These are phyloP conservation scores for Aureobasidium sp. DNA, from an alignment of 2,329 filamentous ascomycete species.

Conservation along the genomic window DNA sequence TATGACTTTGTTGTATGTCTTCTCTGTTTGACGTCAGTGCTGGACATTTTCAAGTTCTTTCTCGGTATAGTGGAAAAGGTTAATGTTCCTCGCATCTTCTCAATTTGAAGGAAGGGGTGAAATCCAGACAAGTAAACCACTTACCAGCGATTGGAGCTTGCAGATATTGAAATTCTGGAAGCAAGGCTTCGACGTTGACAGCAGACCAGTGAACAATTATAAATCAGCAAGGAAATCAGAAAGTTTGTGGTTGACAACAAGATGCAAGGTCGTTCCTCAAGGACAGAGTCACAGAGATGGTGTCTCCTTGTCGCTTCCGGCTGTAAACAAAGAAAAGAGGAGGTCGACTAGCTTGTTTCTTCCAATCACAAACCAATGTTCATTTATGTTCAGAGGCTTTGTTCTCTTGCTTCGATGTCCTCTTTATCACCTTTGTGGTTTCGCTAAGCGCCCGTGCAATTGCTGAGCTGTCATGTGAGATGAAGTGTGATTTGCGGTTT, in stretches of 20 bases:
- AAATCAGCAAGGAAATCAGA: neutral
- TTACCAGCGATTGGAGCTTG: neutral
- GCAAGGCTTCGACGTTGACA: neutral
- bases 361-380: neutral
- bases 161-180: neutral
- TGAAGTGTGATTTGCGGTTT: conserved; percentile 1
- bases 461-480: conserved; percentile 2
- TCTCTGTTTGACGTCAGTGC: neutral
- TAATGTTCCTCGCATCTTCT: neutral
- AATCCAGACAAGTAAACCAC: neutral
- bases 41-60: neutral
- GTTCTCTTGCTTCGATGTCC: neutral
- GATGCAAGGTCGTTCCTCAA: neutral
- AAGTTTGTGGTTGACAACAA: neutral
- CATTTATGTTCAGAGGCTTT: neutral
- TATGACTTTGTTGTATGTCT: neutral
- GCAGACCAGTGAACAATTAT: neutral
- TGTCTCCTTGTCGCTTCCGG: neutral
- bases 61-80: neutral
- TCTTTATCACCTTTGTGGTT: neutral
- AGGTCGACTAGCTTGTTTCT: neutral
- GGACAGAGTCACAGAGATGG: neutral
- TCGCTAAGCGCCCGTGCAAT: conserved; percentile 11
- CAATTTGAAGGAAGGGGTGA: neutral
- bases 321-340: conserved; percentile 7